phyloP scores from a whole-genome alignment of 2,329 filamentous ascomycete genomes.

The Pseudogymnoascus sp. region DNA sequence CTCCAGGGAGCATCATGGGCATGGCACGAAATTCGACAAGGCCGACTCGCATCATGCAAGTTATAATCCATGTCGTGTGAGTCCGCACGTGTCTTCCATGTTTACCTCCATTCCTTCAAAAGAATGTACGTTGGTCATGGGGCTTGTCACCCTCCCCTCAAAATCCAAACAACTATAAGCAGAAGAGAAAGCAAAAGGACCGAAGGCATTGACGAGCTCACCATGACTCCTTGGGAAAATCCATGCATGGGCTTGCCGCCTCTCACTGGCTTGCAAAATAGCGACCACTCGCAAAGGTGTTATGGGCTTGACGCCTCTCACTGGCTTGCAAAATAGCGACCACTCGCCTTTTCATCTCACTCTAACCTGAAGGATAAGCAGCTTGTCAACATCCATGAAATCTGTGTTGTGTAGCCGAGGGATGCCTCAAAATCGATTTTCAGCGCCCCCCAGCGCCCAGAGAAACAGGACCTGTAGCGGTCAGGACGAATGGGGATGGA shows the following conservation, averaged over 20 bases:
- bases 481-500: background rate
- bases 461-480: background rate
- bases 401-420: background rate
- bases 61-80: background rate
- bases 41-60: background rate
- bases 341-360: background rate
- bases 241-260: background rate
- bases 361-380: background rate
- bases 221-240: background rate
- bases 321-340: background rate
- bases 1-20: background rate
- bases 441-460: background rate
- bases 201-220: background rate
- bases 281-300: background rate
- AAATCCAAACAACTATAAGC: background rate
- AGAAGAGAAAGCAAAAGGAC: background rate
- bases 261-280: background rate
- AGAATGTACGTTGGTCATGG: background rate
- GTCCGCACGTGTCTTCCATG: background rate
- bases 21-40: background rate
- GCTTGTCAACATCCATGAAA: background rate
- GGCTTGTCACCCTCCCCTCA: background rate
- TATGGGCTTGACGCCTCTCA: background rate
- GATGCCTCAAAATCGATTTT: background rate
- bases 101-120: background rate